Conservation (phyloP, 345 rosid genomes). For the Eucalyptus pumila region DNA sequence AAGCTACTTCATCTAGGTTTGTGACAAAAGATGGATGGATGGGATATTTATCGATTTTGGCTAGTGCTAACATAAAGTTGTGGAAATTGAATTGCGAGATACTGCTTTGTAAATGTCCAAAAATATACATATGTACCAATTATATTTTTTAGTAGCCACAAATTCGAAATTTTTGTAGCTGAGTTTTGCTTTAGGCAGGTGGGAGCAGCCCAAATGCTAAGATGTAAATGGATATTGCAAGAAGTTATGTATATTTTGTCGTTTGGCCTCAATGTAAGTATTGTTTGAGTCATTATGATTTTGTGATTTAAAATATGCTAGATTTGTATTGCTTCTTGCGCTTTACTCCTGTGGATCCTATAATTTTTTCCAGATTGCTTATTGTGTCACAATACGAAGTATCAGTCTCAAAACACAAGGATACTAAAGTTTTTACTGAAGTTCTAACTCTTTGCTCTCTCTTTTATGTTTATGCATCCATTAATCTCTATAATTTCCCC, state of each 20-base stretch:
- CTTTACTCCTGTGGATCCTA: neutral
- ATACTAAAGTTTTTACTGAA: neutral
- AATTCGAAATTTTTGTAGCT: no score
- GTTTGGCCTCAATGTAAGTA: neutral
- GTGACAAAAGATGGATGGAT: no score
- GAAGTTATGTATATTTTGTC: rapidly evolving
- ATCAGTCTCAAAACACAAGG: neutral
- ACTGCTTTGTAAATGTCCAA: no score
- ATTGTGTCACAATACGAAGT: neutral
- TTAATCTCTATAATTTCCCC: neutral
- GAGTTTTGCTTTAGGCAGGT: neutral
- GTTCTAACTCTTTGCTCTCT: neutral
- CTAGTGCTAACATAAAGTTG: no score
- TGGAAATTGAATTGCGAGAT: no score
- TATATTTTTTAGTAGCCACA: no score
- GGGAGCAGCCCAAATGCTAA: neutral
- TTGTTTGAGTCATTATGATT: neutral
- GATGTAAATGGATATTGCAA: neutral
- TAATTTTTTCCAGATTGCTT: neutral
- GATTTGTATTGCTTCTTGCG: neutral
- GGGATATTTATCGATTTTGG: no score
- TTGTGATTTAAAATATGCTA: neutral
- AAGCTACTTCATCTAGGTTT: no score
- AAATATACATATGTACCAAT: no score
- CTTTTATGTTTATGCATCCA: neutral